Evolutionary conservation across 768 basidiomycete species (phyloP), one percentile per base, ranked within the genome.

Genomic region (Cyclocybe cylindracea): DNA sequence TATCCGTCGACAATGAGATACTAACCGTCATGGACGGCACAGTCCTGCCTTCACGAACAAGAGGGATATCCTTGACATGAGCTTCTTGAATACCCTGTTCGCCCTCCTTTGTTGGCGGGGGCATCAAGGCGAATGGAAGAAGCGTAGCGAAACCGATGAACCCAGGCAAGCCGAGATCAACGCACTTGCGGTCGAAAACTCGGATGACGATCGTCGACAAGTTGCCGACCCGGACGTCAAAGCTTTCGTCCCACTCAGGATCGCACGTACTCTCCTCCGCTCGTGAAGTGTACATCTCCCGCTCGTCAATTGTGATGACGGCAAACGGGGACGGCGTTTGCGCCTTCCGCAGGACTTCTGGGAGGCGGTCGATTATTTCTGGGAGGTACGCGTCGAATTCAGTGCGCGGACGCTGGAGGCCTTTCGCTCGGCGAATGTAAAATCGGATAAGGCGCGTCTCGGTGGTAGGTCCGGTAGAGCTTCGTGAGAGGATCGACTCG

Each of bases 181-280:
- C 58, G 47, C 61, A 61, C 44, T 65, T 65, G 24, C 52, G 38
- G 34, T 65, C 63, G 40, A 61, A 65, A 14, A 65, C 47, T 7
- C 63, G 60, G 5, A 65, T 39, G n/a, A 59, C 60, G 10, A 61
- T 50, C 3, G 60, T 58, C 13, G 61, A 49, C 4, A 55, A 44
- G 41, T 65, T 59, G 14, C 46, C 41, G 13, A 65, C 44, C 29
- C 53, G 46, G 4, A 61, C 54, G 39, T 64, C 61, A 39, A 64
- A 64, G 40, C 47, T 56, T 29, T 65, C 63, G 4, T 55, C 45
- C 63, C 63, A 65, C 13, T 45, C 56, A 4, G 63, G 63, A 19
- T 54, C 44, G 37, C 37, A 46, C 29, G 46, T 50, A 40, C 57
- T 34, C 9, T 29, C 38, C 18, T 46, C 48, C 34, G 56, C 59